These are phyloP conservation scores for Trichoderma oligosporum DNA, from an alignment of 2,329 filamentous ascomycete species.

Conservation along the genomic window DNA sequence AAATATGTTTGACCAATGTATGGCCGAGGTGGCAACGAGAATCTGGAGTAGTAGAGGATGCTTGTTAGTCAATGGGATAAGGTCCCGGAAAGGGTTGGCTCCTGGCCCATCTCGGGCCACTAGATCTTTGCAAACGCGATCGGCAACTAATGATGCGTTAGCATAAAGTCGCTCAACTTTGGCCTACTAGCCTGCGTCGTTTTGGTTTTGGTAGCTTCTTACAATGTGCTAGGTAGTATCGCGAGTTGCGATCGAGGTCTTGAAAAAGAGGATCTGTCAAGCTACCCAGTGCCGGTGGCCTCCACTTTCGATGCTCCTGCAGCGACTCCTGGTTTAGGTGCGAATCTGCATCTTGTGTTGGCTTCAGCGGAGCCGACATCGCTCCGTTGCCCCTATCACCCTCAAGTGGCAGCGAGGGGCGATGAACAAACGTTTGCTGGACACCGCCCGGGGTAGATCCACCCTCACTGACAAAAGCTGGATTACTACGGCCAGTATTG, in stretches of 20 bases:
- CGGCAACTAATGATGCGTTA: constrained; percentile 36
- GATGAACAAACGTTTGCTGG: background rate
- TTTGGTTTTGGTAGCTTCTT: constrained; percentile 26
- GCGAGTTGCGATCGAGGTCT: constrained; percentile 45
- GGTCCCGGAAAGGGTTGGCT: constrained; percentile 47
- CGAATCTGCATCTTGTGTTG: constrained; percentile 5
- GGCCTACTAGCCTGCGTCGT: background rate
- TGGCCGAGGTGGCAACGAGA: constrained; percentile 46
- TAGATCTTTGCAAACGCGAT: constrained; percentile 52
- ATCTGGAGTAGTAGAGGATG: constrained; percentile 48
- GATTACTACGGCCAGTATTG: background rate
- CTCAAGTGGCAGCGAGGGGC: constrained; percentile 13
- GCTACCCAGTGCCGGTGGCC: constrained; percentile 23
- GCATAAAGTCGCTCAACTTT: constrained; percentile 5
- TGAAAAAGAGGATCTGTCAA: constrained; percentile 55
- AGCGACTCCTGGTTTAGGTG: background rate
- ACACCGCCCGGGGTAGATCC: constrained; percentile 5
- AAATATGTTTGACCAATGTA: constrained; percentile 47
- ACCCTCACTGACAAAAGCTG: background rate
- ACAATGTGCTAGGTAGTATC: constrained; percentile 52
- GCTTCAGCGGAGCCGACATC: constrained; percentile 15
- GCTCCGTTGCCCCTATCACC: background rate
- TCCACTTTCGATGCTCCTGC: background rate
- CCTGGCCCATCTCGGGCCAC: constrained; percentile 45
- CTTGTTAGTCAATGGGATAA: constrained; percentile 44